A percentile compares a stretch with the other conserved stretches of the same genome.
phyloP scores from a whole-genome alignment of 2,329 filamentous ascomycete genomes.

The Penicillium corylophilum region DNA sequence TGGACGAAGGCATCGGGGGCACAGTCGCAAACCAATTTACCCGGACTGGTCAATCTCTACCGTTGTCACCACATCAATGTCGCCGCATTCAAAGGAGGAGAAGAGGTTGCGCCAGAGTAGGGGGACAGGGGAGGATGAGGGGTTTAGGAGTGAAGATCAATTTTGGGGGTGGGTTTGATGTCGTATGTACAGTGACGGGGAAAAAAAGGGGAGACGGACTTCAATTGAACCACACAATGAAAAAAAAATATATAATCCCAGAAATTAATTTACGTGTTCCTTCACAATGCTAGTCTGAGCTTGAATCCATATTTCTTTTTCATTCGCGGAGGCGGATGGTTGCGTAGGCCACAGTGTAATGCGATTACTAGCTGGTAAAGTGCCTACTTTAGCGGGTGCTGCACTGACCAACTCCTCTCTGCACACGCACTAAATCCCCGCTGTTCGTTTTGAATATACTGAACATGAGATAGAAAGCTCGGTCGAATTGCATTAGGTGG shows the following conservation, averaged over 20 bases:
- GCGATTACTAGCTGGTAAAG: slow-evolving; percentile 9
- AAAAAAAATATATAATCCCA: background rate
- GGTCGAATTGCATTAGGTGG: slow-evolving; percentile 2
- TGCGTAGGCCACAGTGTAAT: slow-evolving; percentile 22
- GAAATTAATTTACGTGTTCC: background rate
- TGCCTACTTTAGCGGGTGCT: background rate
- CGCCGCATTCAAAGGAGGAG: slow-evolving; percentile 5
- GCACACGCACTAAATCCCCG: slow-evolving; percentile 7
- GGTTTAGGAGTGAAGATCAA: slow-evolving; percentile 25
- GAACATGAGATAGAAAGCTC: background rate
- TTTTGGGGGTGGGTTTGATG: slow-evolving; percentile 20
- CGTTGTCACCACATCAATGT: slow-evolving; percentile 23
- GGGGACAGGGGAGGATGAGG: slow-evolving; percentile 13
- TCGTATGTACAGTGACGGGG: slow-evolving; percentile 6
- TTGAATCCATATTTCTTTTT: slow-evolving; percentile 5
- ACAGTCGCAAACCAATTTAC: slow-evolving; percentile 18
- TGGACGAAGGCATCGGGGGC: slow-evolving; percentile 23
- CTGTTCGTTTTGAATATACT: background rate
- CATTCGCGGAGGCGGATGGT: slow-evolving; percentile 18
- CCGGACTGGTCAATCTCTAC: slow-evolving; percentile 11
- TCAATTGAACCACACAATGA: background rate
- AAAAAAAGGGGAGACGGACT: slow-evolving; percentile 7
- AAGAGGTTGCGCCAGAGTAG: background rate
- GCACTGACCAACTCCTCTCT: slow-evolving; percentile 4
- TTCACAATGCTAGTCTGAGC: background rate